phyloP scores from a whole-genome alignment of 768 basidiomycete genomes.

The Lactarius pseudohatsudake region DNA sequence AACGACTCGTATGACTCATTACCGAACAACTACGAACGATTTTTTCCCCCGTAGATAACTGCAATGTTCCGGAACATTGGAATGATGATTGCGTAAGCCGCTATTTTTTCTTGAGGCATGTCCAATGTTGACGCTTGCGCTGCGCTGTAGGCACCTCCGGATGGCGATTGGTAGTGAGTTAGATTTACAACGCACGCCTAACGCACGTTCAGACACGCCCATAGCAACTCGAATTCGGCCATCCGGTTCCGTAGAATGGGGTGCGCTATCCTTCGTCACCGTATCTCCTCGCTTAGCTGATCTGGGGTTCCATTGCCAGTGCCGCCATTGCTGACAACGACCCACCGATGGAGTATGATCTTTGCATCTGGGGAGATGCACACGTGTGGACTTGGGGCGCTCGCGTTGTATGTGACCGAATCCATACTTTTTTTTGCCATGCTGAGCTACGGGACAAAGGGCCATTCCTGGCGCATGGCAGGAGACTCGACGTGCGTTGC shows the following conservation, averaged over 20 bases:
- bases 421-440: neutral
- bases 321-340: constrained; percentile 46
- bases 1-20: constrained; percentile 10
- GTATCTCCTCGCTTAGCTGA: neutral
- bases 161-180: constrained; percentile 52
- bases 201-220: constrained; percentile 1
- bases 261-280: constrained; percentile 34
- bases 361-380: constrained; percentile 57
- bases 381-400: constrained; percentile 62
- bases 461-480: constrained; percentile 57
- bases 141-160: constrained; percentile 36
- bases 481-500: constrained; percentile 42
- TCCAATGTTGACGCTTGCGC: neutral
- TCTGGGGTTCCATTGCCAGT: constrained; percentile 32
- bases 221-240: constrained; percentile 56
- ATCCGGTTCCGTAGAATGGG: constrained; percentile 57
- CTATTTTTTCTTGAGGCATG: neutral
- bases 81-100: constrained; percentile 41
- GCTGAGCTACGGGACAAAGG: constrained; percentile 34
- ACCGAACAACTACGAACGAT: neutral
- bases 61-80: constrained; percentile 54
- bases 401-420: constrained; percentile 42
- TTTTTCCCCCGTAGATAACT: constrained; percentile 43
- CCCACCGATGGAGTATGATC: constrained; percentile 47
- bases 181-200: neutral